Percentiles rank a stretch among this genome's conserved stretches.
These are phyloP conservation scores for Trypethelium eluteriae DNA, from an alignment of 495 filamentous ascomycete genomes.

Conservation along the genomic window DNA sequence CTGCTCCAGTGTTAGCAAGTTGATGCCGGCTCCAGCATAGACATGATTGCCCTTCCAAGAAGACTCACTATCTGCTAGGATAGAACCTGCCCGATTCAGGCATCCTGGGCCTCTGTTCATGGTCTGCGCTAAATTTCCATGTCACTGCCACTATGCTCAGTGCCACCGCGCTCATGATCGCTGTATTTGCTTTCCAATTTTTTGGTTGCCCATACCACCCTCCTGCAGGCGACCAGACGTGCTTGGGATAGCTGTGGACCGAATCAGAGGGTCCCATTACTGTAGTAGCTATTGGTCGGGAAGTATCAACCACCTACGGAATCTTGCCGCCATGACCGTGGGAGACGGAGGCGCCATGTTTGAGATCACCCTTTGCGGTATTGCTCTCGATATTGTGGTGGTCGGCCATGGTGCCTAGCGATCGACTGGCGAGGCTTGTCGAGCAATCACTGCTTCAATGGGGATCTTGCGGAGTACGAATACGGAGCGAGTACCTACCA, in stretches of 20 bases:
- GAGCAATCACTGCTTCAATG: background rate
- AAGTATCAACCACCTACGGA: slow-evolving; percentile 56
- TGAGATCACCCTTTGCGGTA: slow-evolving; percentile 15
- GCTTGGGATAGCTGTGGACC: slow-evolving; percentile 77
- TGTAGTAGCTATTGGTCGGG: slow-evolving; percentile 14
- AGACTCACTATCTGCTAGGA: slow-evolving; percentile 87
- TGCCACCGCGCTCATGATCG: slow-evolving; percentile 65
- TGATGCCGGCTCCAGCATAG: too few species aligned
- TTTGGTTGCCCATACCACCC: slow-evolving; percentile 91
- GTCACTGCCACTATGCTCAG: slow-evolving; percentile 63
- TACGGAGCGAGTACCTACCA: too few species aligned
- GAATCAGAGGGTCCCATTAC: slow-evolving; percentile 16
- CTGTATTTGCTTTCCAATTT: slow-evolving; percentile 94
- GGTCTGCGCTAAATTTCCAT: slow-evolving; percentile 76
- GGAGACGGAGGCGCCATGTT: slow-evolving; percentile 20
- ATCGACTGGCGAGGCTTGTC: background rate
- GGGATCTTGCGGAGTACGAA: background rate
- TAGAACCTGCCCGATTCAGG: slow-evolving; percentile 83
- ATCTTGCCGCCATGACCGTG: slow-evolving; percentile 77
- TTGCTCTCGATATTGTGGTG: slow-evolving; percentile 17
- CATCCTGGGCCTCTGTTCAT: slow-evolving; percentile 72
- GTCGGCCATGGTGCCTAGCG: slow-evolving; percentile 6
- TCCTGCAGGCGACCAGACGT: slow-evolving; percentile 97
- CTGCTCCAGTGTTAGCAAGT: slow-evolving; percentile 40
- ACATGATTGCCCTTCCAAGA: background rate